Percentiles rank a stretch among this genome's conserved stretches.
These are phyloP conservation scores for Trypanosoma vivax DNA, from an alignment of 208 protist genomes.

Conservation along the genomic window DNA sequence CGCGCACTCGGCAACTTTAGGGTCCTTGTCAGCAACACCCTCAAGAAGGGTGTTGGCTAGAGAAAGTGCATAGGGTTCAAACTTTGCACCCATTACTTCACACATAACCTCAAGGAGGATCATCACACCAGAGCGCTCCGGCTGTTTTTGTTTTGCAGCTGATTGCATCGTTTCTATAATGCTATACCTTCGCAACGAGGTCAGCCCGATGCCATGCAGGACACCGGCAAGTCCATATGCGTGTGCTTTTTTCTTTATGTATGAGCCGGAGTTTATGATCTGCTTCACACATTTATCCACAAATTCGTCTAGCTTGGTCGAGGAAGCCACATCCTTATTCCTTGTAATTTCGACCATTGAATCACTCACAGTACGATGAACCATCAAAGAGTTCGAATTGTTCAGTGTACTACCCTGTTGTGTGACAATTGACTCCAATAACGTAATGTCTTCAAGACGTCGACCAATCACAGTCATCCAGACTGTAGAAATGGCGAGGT, in stretches of 20 bases:
- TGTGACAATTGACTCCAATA: slow-evolving; percentile 84
- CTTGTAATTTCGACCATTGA: slow-evolving; percentile 84
- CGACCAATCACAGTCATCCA: slow-evolving; percentile 88
- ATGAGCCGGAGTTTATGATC: slow-evolving; percentile 73
- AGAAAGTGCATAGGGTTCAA: slow-evolving; percentile 86
- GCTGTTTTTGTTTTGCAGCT: slow-evolving; percentile 61
- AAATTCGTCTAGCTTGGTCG: slow-evolving; percentile 80
- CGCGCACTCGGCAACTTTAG: slow-evolving; percentile 81
- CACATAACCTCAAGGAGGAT: slow-evolving; percentile 81
- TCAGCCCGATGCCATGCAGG: slow-evolving; percentile 72
- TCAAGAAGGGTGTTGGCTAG: slow-evolving; percentile 66
- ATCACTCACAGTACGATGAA: slow-evolving; percentile 84
- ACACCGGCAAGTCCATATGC: slow-evolving; percentile 83
- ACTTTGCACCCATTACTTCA: slow-evolving; percentile 59
- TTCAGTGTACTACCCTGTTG: slow-evolving; percentile 83
- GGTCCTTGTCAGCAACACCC: slow-evolving; percentile 75
- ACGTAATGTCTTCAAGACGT: slow-evolving; percentile 70
- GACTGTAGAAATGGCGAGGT: slow-evolving; percentile 78
- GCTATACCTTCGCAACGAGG: slow-evolving; percentile 61
- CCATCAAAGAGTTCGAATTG: slow-evolving; percentile 84
- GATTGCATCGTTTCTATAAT: slow-evolving; percentile 61
- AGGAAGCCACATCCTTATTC: slow-evolving; percentile 56
- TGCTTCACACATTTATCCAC: slow-evolving; percentile 89
- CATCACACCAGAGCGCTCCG: slow-evolving; percentile 79
- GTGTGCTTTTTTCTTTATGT: slow-evolving; percentile 91